Evolutionary conservation across 2,329 filamentous ascomycete genomes (phyloP), one percentile per base, ranked within the genome.

Genomic region (Arthrobotrys sphaeroides): DNA sequence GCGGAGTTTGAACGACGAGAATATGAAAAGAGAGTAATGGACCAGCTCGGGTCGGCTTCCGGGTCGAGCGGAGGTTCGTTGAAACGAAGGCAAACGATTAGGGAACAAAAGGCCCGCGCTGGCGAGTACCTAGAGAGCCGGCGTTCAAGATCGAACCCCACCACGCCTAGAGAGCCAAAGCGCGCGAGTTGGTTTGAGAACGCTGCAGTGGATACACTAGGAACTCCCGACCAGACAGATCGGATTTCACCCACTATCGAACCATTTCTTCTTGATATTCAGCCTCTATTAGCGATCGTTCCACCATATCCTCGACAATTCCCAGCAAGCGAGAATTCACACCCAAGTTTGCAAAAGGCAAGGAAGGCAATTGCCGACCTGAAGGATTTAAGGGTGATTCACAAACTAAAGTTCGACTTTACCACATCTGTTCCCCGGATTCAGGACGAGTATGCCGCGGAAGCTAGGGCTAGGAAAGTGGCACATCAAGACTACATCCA

Each of bases 281-380:
- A 95, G 2, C 88, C 95, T 26, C 88, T 99, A 0, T 91, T 99
- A 3, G 97, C 95, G 0, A 85, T 99, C 28, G 95, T 95, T 6
- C 95, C 95, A 0, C 92, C 95, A 1, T 98, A 96, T 81, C 95
- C 95, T 0, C 90, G 94, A 5, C 94, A 98, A 80, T 91, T 98
- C 79, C 95, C 95, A 6, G 95, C 95, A 0, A 92, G 98, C 13
- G 97, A 96, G 82, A 99, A 98, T 80, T 96, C 89, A 79, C 95
- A 99, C 80, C 95, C 95, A 0, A 91, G 96, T 78, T 86, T 99
- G n/a, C 87, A 90, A 0, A 86, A 89, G 0, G 94, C 92, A 51
- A 89, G 95, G 57, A 89, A 86, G 2, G 87, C 89, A 0, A 91
- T 97, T 18, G 88, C 93, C 12, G 86, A 87, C 0, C 84, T 97